Base-by-base conservation (phyloP, 768 basidiomycete genomes). In the Lactarius quietus region DNA sequence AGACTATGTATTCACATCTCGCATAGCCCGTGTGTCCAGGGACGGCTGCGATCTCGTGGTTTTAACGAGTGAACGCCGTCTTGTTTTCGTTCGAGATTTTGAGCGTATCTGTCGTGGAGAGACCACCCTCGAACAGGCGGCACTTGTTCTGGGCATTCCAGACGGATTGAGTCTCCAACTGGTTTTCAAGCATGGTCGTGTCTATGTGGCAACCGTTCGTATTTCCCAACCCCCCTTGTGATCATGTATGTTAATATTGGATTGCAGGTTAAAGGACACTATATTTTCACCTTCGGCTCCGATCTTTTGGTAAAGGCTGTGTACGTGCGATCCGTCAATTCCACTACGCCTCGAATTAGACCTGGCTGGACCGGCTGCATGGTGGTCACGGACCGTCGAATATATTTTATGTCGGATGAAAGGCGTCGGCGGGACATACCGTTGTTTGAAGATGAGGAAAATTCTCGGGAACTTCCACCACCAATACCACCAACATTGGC, bases 71-170 rank as follows among this genome's bases (percentile, higher is more conserved):
- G 53, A 68, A 69, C 64, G 70, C 23, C 61, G 73, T 17, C 14
- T 79, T 9, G 35, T 76, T 29, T 57, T 78, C 43, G 69, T 78
- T 31, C 70, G 70, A 17, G 72, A 79, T 66, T 77, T 78, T 60
- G 65, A 70, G 57, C 71, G 72, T 18, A 60, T 74, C 28, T 62
- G 71, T 41, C n/a, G 51, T 23, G 53, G 51, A 36, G 60, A 61
- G 36, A n/a, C 23, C 36, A 59, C 8, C 17, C 10, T 56, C 9
- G 39, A 62, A 45, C 6, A 15, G 5, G 36, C 36, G 20, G 60
- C 28, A 8, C 18, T 61, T 8, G 52, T 15, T n/a, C 59, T 65
- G 23, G 20, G 17, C 41, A 17, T 65, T 5, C 17, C 26, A 23
- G 23, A 10, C 36, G 38, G 26, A 6, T 18, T 10, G 4, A 23